Conservation (phyloP, 2,329 filamentous ascomycete genomes). For the Leptographium procerum region DNA sequence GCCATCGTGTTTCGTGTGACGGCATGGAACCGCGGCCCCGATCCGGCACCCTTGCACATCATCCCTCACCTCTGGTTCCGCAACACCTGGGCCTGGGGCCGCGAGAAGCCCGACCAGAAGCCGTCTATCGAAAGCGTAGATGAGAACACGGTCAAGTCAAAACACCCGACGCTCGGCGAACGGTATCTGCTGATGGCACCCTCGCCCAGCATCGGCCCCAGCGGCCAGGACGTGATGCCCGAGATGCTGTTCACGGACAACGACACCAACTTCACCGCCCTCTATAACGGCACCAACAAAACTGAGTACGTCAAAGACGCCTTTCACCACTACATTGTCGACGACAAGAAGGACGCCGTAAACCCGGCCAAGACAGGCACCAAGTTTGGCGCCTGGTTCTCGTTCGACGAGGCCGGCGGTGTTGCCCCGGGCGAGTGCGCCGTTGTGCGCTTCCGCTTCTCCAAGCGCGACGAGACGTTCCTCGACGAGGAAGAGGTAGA, state of each 20-base stretch:
- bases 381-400: conserved; percentile 84
- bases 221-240: conserved; percentile 74
- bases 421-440: conserved; percentile 86
- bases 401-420: conserved; percentile 80
- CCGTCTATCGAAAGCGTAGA: conserved; percentile 60
- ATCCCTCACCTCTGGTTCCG: conserved; percentile 93
- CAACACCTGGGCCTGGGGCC: conserved; percentile 94
- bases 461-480: conserved; percentile 62
- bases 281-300: conserved; percentile 71
- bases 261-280: conserved; percentile 70
- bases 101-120: conserved; percentile 63
- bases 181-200: conserved; percentile 78
- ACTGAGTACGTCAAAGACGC: conserved; percentile 87
- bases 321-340: conserved; percentile 79
- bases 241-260: conserved; percentile 89
- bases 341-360: conserved; percentile 66
- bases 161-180: conserved; percentile 69
- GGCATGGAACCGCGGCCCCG: conserved; percentile 88
- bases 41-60: conserved; percentile 84
- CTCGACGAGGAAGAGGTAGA: conserved; percentile 91
- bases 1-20: conserved; percentile 90
- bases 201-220: conserved; percentile 71
- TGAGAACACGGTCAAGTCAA: conserved; percentile 61
- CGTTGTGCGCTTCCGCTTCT: conserved; percentile 85
- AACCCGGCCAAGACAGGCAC: conserved; percentile 75